Evolutionary conservation across 768 basidiomycete species (phyloP).

Genomic region (Auriscalpium orientale): DNA sequence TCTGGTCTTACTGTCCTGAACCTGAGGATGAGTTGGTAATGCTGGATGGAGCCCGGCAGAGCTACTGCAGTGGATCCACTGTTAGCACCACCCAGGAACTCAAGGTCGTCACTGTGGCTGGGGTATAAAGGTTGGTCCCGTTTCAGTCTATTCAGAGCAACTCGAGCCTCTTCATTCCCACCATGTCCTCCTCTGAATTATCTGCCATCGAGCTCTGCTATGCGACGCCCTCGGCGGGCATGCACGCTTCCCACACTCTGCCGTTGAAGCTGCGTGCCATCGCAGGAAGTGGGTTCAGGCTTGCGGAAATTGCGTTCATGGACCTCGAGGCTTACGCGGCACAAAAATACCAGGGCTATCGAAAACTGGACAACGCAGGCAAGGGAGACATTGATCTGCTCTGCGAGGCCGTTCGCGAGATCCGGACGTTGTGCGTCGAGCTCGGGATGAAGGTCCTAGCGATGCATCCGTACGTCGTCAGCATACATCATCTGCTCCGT

Average conservation of each 20-base stretch:
- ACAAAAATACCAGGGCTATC: conserved; percentile 15
- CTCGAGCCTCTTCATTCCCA: no score
- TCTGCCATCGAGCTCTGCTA: conserved; percentile 5
- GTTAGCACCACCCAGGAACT: no score
- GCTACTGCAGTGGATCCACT: no score
- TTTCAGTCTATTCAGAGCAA: no score
- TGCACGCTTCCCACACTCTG: conserved; percentile 24
- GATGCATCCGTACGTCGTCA: conserved; percentile 22
- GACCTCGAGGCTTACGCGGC: conserved; percentile 21
- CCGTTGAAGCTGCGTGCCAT: conserved; percentile 24
- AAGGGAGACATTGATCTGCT: conserved; percentile 20
- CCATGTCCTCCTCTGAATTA: no score
- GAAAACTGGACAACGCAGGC: conserved; percentile 16
- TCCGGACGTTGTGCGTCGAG: conserved; percentile 17
- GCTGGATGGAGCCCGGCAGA: no score
- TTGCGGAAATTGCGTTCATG: conserved; percentile 21
- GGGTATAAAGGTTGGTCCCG: no score
- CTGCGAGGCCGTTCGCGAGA: conserved; percentile 10
- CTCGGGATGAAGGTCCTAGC: conserved; percentile 19
- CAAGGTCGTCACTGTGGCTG: no score
- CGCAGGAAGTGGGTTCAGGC: conserved; percentile 20
- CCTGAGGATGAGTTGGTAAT: no score
- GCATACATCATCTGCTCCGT: background rate
- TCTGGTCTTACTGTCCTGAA: no score
- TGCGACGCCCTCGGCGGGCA: conserved; percentile 25